Conservation (phyloP, 2,329 filamentous ascomycete species). For the Paraconiothyrium brasiliense region DNA sequence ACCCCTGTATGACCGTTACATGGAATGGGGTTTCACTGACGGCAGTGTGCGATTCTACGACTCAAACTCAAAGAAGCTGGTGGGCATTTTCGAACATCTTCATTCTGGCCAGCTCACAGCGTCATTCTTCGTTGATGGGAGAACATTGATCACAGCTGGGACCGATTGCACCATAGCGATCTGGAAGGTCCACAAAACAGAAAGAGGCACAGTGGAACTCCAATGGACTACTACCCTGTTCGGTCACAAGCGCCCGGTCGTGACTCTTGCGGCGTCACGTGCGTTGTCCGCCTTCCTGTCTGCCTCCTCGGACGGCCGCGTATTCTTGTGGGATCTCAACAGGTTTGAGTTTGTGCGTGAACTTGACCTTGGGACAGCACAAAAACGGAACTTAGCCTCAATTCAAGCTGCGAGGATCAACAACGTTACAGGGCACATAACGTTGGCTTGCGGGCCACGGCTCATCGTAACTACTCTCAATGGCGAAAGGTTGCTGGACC, state of each 20-base stretch:
- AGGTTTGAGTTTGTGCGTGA: slow-evolving; percentile 84
- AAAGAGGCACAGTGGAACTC: slow-evolving; percentile 74
- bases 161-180: slow-evolving; percentile 91
- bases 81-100: slow-evolving; percentile 91
- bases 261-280: slow-evolving; percentile 82
- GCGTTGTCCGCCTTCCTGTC: slow-evolving; percentile 90
- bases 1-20: slow-evolving; percentile 85
- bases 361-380: slow-evolving; percentile 59
- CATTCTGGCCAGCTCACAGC: slow-evolving; percentile 90
- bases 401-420: slow-evolving; percentile 84
- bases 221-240: slow-evolving; percentile 83
- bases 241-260: slow-evolving; percentile 86
- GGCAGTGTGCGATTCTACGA: slow-evolving; percentile 91
- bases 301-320: slow-evolving; percentile 80
- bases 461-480: slow-evolving; percentile 88
- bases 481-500: slow-evolving; percentile 81
- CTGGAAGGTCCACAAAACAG: slow-evolving; percentile 75
- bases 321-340: slow-evolving; percentile 95
- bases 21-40: slow-evolving; percentile 97
- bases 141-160: slow-evolving; percentile 89
- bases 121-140: slow-evolving; percentile 85
- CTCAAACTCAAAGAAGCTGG: slow-evolving; percentile 80
- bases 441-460: slow-evolving; percentile 80
- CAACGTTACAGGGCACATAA: slow-evolving; percentile 88
- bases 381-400: slow-evolving; percentile 34